Conservation (phyloP, 2,329 filamentous ascomycete species). For the Stagonosporopsis chrysanthemi region DNA sequence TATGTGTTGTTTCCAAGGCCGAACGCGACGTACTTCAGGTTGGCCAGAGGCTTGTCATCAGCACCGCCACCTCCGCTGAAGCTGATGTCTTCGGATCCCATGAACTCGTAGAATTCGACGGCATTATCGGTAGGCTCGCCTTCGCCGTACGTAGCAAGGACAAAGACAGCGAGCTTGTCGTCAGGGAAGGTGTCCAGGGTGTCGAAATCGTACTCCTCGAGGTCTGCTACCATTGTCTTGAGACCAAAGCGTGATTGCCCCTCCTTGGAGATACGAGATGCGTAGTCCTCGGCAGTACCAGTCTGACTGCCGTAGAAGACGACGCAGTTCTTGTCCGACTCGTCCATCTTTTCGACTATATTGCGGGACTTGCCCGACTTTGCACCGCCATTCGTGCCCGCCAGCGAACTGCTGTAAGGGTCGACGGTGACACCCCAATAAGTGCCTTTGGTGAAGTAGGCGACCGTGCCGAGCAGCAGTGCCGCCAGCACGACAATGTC, state of each 20-base stretch:
- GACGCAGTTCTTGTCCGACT: slow-evolving; percentile 94
- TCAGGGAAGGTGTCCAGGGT: slow-evolving; percentile 87
- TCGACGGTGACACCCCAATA: slow-evolving; percentile 91
- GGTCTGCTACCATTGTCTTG: slow-evolving; percentile 96
- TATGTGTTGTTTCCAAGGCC: slow-evolving; percentile 99
- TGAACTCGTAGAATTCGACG: slow-evolving; percentile 98
- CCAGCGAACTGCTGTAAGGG: slow-evolving; percentile 80
- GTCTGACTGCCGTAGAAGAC: slow-evolving; percentile 99
- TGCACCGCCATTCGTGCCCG: slow-evolving; percentile 68
- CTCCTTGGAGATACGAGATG: slow-evolving; percentile 94
- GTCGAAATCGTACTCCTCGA: slow-evolving; percentile 97
- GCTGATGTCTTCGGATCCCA: slow-evolving; percentile 78
- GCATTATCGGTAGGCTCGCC: slow-evolving; percentile 98
- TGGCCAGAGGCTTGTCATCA: slow-evolving; percentile 75
- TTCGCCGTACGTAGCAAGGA: slow-evolving; percentile 96
- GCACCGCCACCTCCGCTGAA: slow-evolving; percentile 74
- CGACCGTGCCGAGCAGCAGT: slow-evolving; percentile 84
- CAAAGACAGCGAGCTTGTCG: slow-evolving; percentile 93
- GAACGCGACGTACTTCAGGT: slow-evolving; percentile 92
- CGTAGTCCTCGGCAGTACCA: slow-evolving; percentile 97
- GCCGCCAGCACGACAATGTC: slow-evolving; percentile 89
- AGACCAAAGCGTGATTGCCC: slow-evolving; percentile 94
- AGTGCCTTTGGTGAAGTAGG: slow-evolving; percentile 97
- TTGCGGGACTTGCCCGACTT: slow-evolving; percentile 88
- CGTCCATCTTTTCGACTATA: slow-evolving; percentile 94